A percentile compares a stretch with the other conserved stretches of the same genome.
These are phyloP conservation scores for Pigoraptor vietnamica DNA, from an alignment of 78 protist genomes.

Conservation along the genomic window DNA sequence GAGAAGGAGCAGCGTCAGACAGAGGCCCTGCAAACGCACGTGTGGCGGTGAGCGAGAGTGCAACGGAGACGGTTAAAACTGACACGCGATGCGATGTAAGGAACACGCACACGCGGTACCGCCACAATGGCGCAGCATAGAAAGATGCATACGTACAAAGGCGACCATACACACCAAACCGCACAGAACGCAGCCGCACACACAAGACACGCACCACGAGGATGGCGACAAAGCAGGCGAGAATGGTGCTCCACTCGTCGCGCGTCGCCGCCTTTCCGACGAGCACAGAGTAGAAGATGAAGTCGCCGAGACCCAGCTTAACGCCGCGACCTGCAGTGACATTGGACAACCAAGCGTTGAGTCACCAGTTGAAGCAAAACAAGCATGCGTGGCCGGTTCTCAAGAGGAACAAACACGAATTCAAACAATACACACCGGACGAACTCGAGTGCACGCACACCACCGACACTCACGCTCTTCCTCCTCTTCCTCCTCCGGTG, in stretches of 20 bases:
- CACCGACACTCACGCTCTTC: neutral
- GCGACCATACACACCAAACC: too few species aligned
- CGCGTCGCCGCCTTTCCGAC: conserved; percentile 82
- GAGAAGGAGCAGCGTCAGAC: conserved; percentile 65
- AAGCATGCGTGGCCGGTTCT: neutral
- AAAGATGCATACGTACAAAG: too few species aligned
- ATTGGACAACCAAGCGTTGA: neutral
- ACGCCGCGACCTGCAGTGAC: conserved; percentile 27
- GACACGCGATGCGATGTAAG: neutral
- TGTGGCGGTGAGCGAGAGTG: too few species aligned
- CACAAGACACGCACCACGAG: conserved; percentile 23
- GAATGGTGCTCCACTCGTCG: conserved; percentile 37
- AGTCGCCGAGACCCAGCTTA: conserved; percentile 97
- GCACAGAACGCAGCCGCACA: too few species aligned
- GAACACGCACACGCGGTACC: neutral
- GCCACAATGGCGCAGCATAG: too few species aligned
- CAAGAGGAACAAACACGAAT: neutral
- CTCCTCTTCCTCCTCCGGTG: neutral
- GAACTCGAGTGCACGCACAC: neutral
- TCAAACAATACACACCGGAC: neutral
- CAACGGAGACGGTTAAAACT: too few species aligned
- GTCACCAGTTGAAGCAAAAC: neutral
- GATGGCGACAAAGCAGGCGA: conserved; percentile 80
- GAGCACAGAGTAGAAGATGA: conserved; percentile 88
- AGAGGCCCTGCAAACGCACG: conserved; percentile 54